These are phyloP conservation scores for Coemansia sp. DNA, from an alignment of 192 early-diverging fungal species.

Conservation along the genomic window DNA sequence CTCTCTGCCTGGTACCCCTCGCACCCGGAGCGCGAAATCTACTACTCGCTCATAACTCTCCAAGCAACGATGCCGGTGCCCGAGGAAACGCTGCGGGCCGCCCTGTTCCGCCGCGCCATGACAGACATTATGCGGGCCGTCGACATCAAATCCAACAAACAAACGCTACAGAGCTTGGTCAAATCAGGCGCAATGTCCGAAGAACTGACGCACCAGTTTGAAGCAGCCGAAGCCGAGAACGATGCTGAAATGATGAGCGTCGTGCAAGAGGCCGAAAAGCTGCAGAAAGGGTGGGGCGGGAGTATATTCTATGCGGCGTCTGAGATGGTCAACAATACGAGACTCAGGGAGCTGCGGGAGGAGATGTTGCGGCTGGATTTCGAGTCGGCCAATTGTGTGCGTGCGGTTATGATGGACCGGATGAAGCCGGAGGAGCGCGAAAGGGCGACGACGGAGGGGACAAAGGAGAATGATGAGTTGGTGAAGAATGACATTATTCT, in stretches of 20 bases:
- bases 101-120: constrained; percentile 80
- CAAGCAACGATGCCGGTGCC: constrained; percentile 54
- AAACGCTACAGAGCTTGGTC: constrained; percentile 69
- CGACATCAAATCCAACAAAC: constrained; percentile 79
- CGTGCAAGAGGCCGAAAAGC: constrained; percentile 78
- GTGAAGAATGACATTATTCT: constrained; percentile 44
- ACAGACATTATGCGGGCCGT: constrained; percentile 71
- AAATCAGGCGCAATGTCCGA: constrained; percentile 80
- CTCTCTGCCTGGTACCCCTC: constrained; percentile 70
- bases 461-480: constrained; percentile 52
- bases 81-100: constrained; percentile 63
- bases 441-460: constrained; percentile 57
- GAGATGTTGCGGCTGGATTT: constrained; percentile 51
- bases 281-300: constrained; percentile 77
- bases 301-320: constrained; percentile 81
- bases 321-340: constrained; percentile 71
- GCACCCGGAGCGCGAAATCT: constrained; percentile 63
- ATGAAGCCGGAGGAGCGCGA: constrained; percentile 52
- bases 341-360: constrained; percentile 52
- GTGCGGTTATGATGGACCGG: constrained; percentile 38
- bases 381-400: constrained; percentile 43
- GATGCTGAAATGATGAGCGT: constrained; percentile 78
- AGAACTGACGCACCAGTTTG: constrained; percentile 75
- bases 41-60: constrained; percentile 62
- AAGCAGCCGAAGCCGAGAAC: constrained; percentile 74